Evolutionary conservation across 164 flowering plant genomes (phyloP).

Genomic region (Dillenia turbinata): DNA sequence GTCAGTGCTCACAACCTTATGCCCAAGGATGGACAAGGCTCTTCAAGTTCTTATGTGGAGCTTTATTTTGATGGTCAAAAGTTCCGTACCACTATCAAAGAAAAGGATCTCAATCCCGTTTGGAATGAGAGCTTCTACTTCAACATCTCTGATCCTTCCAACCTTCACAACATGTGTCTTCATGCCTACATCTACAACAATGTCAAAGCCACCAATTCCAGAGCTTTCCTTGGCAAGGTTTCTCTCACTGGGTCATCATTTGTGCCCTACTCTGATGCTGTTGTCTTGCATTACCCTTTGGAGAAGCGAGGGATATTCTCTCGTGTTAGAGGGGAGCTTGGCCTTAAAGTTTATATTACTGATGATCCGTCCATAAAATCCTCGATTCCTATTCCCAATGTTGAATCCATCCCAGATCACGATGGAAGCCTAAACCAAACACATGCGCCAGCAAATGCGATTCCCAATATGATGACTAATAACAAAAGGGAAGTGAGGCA

Average conservation of each 20-base stretch:
- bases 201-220: constrained; percentile 38
- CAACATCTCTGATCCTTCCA: constrained; percentile 71
- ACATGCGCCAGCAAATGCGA: constrained; percentile 10
- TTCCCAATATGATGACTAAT: constrained; percentile 7
- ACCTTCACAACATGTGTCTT: constrained; percentile 53
- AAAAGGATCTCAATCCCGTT: constrained; percentile 83
- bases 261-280: constrained; percentile 75
- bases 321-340: constrained; percentile 78
- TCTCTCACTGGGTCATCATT: constrained; percentile 70
- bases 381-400: constrained; percentile 42
- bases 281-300: constrained; percentile 75
- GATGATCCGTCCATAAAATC: constrained; percentile 65
- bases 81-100: constrained; percentile 73
- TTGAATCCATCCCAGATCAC: constrained; percentile 19
- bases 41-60: constrained; percentile 75
- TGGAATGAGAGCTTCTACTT: constrained; percentile 92
- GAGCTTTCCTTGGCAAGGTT: constrained; percentile 76
- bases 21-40: constrained; percentile 87
- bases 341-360: constrained; percentile 69
- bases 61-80: constrained; percentile 75
- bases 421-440: constrained; percentile 14
- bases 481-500: constrained; percentile 44
- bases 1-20: constrained; percentile 78
- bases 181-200: constrained; percentile 62
- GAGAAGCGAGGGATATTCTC: constrained; percentile 78